Percentiles rank a stretch among this genome's conserved stretches.
Conservation (phyloP, 768 basidiomycete genomes). For the Coprinopsis strossmayeri region DNA sequence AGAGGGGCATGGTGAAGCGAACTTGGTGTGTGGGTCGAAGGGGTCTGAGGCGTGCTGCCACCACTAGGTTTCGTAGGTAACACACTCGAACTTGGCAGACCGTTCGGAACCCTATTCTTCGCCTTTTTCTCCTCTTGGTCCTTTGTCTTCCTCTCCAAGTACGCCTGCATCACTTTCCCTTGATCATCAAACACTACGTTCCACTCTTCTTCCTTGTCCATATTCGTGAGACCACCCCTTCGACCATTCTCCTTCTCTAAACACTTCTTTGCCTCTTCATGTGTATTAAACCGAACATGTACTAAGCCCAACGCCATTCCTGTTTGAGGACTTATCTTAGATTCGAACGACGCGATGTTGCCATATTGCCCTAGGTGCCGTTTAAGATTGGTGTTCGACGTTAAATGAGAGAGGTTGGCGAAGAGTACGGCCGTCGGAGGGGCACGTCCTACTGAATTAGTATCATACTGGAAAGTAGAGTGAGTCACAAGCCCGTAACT, state of each 20-base stretch:
- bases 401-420: constrained; percentile 64
- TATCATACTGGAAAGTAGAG: constrained; percentile 56
- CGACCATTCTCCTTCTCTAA: constrained; percentile 63
- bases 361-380: constrained; percentile 63
- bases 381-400: constrained; percentile 57
- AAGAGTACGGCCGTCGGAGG: constrained; percentile 74
- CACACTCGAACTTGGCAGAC: not conserved
- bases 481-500: constrained; percentile 2
- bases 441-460: constrained; percentile 60
- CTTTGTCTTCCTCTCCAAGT: constrained; percentile 34
- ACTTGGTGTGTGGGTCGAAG: not conserved
- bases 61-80: constrained; percentile 5
- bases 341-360: constrained; percentile 57
- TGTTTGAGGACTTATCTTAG: constrained; percentile 72
- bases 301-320: constrained; percentile 82
- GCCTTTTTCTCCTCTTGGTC: constrained; percentile 39
- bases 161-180: constrained; percentile 51
- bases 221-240: constrained; percentile 37
- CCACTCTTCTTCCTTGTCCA: constrained; percentile 47
- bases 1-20: not conserved
- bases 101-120: constrained; percentile 12
- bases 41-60: constrained; percentile 1
- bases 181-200: constrained; percentile 78
- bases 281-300: constrained; percentile 57
- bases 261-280: constrained; percentile 65